A percentile compares a stretch with the other conserved stretches of the same genome.
Conservation (phyloP, 176 grass and related monocot species). For the Panicum miliaceum region DNA sequence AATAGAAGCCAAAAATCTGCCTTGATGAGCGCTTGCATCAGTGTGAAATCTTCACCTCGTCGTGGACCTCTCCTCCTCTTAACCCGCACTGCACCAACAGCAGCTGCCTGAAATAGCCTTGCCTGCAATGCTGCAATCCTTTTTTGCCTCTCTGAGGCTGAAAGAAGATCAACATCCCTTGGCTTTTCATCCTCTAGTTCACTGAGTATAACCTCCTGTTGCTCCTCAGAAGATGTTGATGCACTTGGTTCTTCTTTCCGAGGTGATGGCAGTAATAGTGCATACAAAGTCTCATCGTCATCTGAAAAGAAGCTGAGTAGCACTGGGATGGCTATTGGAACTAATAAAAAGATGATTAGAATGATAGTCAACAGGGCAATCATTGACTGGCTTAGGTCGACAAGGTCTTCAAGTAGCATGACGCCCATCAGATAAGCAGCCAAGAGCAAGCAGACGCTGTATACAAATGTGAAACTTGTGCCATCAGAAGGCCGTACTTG, state of each 20-base stretch:
- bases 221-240: slow-evolving; percentile 44
- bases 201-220: slow-evolving; percentile 82
- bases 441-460: slow-evolving; percentile 73
- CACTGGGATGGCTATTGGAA: slow-evolving; percentile 79
- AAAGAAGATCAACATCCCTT: slow-evolving; percentile 86
- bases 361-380: slow-evolving; percentile 59
- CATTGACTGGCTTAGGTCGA: slow-evolving; percentile 56
- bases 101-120: slow-evolving; percentile 77
- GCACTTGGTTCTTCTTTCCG: slow-evolving; percentile 54
- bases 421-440: slow-evolving; percentile 87
- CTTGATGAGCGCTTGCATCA: slow-evolving; percentile 86
- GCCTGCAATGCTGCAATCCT: slow-evolving; percentile 85
- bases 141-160: slow-evolving; percentile 82
- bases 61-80: slow-evolving; percentile 73
- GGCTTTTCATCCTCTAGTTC: slow-evolving; percentile 87
- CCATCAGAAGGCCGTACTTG: slow-evolving; percentile 71
- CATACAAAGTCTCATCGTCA: slow-evolving; percentile 39
- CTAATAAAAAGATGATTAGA: slow-evolving; percentile 55
- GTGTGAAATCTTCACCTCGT: slow-evolving; percentile 88
- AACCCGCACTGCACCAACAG: slow-evolving; percentile 79
- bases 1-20: slow-evolving; percentile 94
- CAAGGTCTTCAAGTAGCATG: slow-evolving; percentile 83
- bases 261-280: slow-evolving; percentile 55
- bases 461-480: slow-evolving; percentile 80
- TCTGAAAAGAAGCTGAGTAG: slow-evolving; percentile 62